Percentiles rank a stretch among this genome's conserved stretches.
phyloP scores from a whole-genome alignment of 2,329 filamentous ascomycete genomes.

The Xylaria sp. region DNA sequence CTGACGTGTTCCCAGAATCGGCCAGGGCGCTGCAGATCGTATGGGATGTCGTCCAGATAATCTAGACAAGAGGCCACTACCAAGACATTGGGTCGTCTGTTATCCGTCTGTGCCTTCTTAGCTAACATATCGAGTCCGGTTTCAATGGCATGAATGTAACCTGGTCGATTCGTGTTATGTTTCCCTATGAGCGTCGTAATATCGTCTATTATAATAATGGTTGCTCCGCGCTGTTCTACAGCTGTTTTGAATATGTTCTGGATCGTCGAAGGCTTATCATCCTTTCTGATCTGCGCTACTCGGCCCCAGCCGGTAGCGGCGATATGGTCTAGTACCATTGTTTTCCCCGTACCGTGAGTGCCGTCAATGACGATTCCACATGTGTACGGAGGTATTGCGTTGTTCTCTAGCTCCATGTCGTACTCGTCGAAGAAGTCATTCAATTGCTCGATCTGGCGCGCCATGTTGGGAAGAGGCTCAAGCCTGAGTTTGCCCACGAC shows the following conservation, averaged over 20 bases:
- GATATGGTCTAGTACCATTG: constrained; percentile 75
- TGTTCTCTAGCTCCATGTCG: constrained; percentile 53
- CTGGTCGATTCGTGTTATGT: constrained; percentile 62
- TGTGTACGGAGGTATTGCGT: constrained; percentile 53
- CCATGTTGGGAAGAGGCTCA: constrained; percentile 74
- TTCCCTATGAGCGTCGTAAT: constrained; percentile 76
- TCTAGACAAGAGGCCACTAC: constrained; percentile 80
- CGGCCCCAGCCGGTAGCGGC: constrained; percentile 76
- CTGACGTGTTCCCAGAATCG: constrained; percentile 76
- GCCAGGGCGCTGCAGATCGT: constrained; percentile 71
- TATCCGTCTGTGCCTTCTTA: constrained; percentile 51
- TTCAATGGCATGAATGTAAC: constrained; percentile 62
- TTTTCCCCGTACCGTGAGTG: constrained; percentile 86
- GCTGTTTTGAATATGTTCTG: constrained; percentile 77
- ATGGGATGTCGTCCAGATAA: constrained; percentile 77
- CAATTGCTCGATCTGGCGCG: constrained; percentile 70
- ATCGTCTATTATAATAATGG: constrained; percentile 82
- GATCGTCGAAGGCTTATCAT: constrained; percentile 69
- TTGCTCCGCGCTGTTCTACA: constrained; percentile 71
- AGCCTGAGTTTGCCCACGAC: constrained; percentile 56
- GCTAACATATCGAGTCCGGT: constrained; percentile 68
- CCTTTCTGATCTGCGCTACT: constrained; percentile 69
- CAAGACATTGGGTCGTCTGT: constrained; percentile 67
- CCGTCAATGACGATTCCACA: constrained; percentile 81
- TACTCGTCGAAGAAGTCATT: constrained; percentile 74